Evolutionary conservation across 2,329 filamentous ascomycete genomes (phyloP), one percentile per base, ranked within the genome.

Genomic region (Botryotinia convoluta): DNA sequence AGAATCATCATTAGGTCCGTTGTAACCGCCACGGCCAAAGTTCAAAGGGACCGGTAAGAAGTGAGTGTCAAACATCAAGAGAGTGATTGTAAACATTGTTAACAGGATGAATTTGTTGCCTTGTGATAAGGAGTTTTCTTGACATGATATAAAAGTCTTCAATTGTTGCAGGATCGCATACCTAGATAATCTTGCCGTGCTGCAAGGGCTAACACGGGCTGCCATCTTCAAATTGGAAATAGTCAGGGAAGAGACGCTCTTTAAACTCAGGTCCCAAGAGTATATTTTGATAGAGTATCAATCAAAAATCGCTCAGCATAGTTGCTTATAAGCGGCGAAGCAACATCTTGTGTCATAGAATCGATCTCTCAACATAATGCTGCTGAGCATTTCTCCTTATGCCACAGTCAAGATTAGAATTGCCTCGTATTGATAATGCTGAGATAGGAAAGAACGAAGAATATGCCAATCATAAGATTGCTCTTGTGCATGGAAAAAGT

Each of bases 21-120:
- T 63, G 61, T 63, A 63, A 42, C 61, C 61, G 14, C 61, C 61
- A 63, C 37, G 61, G 18, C 61, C 37, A 63, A 29, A 42, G 26
- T 63, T n/a, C 16, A 20, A 20, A 63, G 39, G 26, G 61, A 5
- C 4, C 6, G 37, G 16, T n/a, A 12, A 42, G 61, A 63, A 44
- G 61, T 29, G 26, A 6, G 37, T 9, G 26, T 18, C 16, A 20
- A 26, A 42, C 26, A 42, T 63, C 2, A 37, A 63, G 37, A 39
- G 8, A 18, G 26, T n/a, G 26, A 20, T 63, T 5, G 39, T 22
- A n/a, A 63, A 29, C 26, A 44, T 39, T 42, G 16, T 37, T 39
- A 5, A 12, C 12, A 39, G 12, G 14, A n/a, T 29, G 37, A 1
- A 44, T 42, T 20, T 42, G 7, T 29, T 63, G 26, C 16, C 4